These are phyloP conservation scores for Hanseniaspora nectarophila DNA, from an alignment of 805 yeast genomes.

Conservation along the genomic window DNA sequence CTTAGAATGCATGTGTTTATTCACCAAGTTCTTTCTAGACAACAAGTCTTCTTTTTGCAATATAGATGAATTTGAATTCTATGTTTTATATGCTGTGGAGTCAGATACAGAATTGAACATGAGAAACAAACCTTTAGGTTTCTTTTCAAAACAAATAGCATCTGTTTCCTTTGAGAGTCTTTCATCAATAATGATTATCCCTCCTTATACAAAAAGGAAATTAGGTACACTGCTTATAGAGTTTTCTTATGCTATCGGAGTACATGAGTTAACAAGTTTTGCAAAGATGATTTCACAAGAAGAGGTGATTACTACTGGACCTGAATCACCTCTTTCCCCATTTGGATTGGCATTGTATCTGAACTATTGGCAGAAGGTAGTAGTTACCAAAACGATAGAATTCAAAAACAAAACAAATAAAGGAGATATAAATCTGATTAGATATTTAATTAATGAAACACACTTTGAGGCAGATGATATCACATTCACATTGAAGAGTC, in stretches of 20 bases:
- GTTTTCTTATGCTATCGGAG: conserved; percentile 66
- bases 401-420: conserved; percentile 22
- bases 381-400: conserved; percentile 35
- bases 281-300: conserved; percentile 25
- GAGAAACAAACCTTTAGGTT: conserved; percentile 61
- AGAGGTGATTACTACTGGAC: conserved; percentile 64
- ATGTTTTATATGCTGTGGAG: conserved; percentile 48
- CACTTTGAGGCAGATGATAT: conserved; percentile 58
- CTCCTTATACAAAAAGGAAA: conserved; percentile 74
- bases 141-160: conserved; percentile 74
- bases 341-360: conserved; percentile 67
- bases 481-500: conserved; percentile 43
- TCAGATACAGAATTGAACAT: neutral
- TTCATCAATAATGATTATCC: conserved; percentile 84
- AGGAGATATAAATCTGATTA: conserved; percentile 30
- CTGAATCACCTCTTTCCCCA: conserved; percentile 80
- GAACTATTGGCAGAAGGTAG: conserved; percentile 56
- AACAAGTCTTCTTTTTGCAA: conserved; percentile 79
- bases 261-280: neutral
- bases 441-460: conserved; percentile 41
- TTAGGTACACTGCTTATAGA: conserved; percentile 73
- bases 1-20: conserved; percentile 70
- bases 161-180: conserved; percentile 71
- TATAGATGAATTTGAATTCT: conserved; percentile 70
- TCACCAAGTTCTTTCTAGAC: conserved; percentile 79